Conservation (phyloP, 257 asterid genomes). For the Salvia splendens region DNA sequence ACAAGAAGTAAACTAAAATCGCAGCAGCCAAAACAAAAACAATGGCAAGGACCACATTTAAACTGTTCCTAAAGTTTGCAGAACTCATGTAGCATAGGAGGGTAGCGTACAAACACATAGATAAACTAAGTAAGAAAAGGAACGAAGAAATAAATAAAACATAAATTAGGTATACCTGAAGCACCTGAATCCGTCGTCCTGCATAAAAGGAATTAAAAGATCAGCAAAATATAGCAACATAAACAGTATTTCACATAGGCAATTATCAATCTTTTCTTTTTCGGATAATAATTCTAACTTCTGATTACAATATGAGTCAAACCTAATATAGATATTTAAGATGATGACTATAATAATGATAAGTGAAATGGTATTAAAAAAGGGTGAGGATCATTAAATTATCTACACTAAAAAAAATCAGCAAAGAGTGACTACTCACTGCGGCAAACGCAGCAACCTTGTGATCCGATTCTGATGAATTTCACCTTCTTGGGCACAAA, state of each 20-base stretch:
- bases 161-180: slow-evolving; percentile 54
- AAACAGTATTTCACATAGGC: neutral
- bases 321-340: slow-evolving; percentile 3
- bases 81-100: neutral
- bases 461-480: slow-evolving; percentile 65
- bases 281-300: neutral
- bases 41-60: neutral
- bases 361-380: neutral
- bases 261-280: neutral
- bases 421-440: slow-evolving; percentile 54
- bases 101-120: slow-evolving; percentile 1
- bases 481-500: slow-evolving; percentile 87
- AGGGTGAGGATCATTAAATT: neutral
- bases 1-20: neutral
- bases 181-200: slow-evolving; percentile 78
- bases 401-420: neutral
- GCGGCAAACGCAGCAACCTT: slow-evolving; percentile 76
- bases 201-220: slow-evolving; percentile 42
- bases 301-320: neutral
- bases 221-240: slow-evolving; percentile 31
- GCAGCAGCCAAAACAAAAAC: neutral
- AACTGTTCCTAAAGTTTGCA: neutral
- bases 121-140: neutral
- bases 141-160: neutral
- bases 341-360: neutral